Evolutionary conservation across 768 basidiomycete genomes (phyloP).

Genomic region (Leccinum olivaceopallidum): DNA sequence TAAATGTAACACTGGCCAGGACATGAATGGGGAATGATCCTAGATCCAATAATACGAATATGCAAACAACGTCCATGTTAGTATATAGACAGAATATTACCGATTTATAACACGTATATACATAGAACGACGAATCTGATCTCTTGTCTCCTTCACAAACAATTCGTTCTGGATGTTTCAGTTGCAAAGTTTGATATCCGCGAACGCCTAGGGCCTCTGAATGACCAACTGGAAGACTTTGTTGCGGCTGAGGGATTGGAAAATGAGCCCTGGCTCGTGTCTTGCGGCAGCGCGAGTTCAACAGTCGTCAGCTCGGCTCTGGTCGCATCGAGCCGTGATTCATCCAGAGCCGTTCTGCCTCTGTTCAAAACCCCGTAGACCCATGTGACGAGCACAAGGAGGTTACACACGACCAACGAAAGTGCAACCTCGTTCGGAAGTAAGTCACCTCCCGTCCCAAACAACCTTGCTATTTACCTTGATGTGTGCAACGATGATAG

Average conservation of each 20-base stretch:
- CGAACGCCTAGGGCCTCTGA: background rate
- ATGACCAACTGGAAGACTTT: slow-evolving; percentile 3
- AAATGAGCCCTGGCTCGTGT: background rate
- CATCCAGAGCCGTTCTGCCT: background rate
- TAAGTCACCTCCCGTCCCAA: background rate
- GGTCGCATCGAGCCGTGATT: background rate
- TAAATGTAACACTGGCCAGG: background rate
- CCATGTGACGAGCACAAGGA: background rate
- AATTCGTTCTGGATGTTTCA: background rate
- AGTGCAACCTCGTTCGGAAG: background rate
- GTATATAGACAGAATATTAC: background rate
- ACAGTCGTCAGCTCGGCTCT: background rate
- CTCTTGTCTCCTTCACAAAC: background rate
- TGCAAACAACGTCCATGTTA: background rate
- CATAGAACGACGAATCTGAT: background rate
- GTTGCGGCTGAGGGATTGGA: background rate
- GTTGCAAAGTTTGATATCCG: background rate
- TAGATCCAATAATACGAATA: background rate
- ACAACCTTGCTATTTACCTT: slow-evolving; percentile 5
- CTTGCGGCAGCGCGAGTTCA: background rate
- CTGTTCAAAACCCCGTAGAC: background rate
- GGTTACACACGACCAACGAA: background rate
- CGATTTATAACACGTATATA: background rate
- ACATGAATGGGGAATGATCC: background rate
- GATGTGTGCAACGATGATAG: background rate